A percentile compares a stretch with the other conserved stretches of the same genome.
Evolutionary conservation across 192 early-diverging fungal species (phyloP).

Genomic region (Hyaloraphidium curvatum): DNA sequence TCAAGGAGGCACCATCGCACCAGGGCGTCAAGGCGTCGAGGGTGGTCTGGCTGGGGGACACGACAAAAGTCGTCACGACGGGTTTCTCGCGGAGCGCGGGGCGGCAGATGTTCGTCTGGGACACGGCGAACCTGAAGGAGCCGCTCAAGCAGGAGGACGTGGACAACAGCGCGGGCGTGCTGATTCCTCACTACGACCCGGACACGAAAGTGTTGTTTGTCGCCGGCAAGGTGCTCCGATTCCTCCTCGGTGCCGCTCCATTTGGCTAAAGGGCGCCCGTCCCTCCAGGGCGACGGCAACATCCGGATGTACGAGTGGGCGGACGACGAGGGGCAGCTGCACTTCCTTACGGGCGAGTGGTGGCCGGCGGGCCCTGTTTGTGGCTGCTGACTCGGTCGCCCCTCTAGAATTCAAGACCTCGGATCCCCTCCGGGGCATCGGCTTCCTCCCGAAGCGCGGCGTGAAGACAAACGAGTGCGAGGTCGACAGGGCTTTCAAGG

Average conservation of each 20-base stretch:
- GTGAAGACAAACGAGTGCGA: conserved; percentile 73
- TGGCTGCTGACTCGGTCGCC: too few relatives aligned
- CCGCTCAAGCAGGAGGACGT: conserved; percentile 59
- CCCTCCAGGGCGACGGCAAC: conserved; percentile 75
- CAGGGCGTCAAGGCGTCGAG: conserved; percentile 93
- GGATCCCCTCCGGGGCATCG: conserved; percentile 85
- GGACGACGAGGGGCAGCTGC: conserved; percentile 66
- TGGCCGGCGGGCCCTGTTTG: too few relatives aligned
- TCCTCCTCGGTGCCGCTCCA: neutral
- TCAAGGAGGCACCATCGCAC: conserved; percentile 60
- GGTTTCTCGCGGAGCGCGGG: conserved; percentile 86
- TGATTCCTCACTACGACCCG: conserved; percentile 92
- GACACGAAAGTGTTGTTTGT: conserved; percentile 83
- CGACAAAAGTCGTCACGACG: conserved; percentile 64
- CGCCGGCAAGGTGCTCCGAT: conserved; percentile 58
- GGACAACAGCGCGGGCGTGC: conserved; percentile 82
- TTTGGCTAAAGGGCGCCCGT: neutral
- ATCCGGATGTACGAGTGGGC: conserved; percentile 97
- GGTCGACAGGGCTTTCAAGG: conserved; percentile 85
- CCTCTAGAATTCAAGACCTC: conserved; percentile 69
- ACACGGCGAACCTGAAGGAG: conserved; percentile 33
- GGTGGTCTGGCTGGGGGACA: conserved; percentile 71
- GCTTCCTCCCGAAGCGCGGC: conserved; percentile 82
- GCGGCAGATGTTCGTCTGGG: conserved; percentile 89
- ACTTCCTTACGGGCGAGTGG: conserved; percentile 35